phyloP scores from a whole-genome alignment of 306 rosid species.

The Dalbergia cultrata region DNA sequence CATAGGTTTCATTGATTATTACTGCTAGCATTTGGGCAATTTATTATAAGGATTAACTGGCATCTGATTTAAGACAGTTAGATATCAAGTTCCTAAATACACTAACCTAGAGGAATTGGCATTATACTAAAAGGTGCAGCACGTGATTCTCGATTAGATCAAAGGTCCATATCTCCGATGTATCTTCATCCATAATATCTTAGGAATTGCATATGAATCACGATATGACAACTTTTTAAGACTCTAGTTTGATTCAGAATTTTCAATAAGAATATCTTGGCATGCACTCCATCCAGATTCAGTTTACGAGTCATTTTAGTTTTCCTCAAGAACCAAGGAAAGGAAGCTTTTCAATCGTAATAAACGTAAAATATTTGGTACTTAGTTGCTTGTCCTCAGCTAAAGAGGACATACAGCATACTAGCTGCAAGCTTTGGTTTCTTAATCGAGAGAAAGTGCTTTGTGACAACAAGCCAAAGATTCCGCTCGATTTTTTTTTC shows the following conservation, averaged over 20 bases:
- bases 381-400: slow-evolving; percentile 38
- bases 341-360: slow-evolving; percentile 39
- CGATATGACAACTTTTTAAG: slow-evolving; percentile 32
- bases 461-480: slow-evolving; percentile 60
- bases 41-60: slow-evolving; percentile 35
- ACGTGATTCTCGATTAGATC: slow-evolving; percentile 53
- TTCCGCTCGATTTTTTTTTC: slow-evolving; percentile 60
- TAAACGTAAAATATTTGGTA: slow-evolving; percentile 27
- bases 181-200: slow-evolving; percentile 41
- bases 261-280: slow-evolving; percentile 52
- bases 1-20: slow-evolving; percentile 4
- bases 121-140: slow-evolving; percentile 38
- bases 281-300: slow-evolving; percentile 63
- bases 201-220: slow-evolving; percentile 23
- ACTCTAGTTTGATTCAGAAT: slow-evolving; percentile 43
- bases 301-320: slow-evolving; percentile 27
- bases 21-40: slow-evolving; percentile 33
- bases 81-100: slow-evolving; percentile 35
- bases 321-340: slow-evolving; percentile 37
- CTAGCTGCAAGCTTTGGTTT: slow-evolving; percentile 45
- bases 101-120: slow-evolving; percentile 40
- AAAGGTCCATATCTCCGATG: slow-evolving; percentile 31
- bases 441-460: slow-evolving; percentile 50
- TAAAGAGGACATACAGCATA: slow-evolving; percentile 45
- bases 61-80: slow-evolving; percentile 33